phyloP scores from a whole-genome alignment of 2,329 filamentous ascomycete genomes.

The Zasmidium angulare region DNA sequence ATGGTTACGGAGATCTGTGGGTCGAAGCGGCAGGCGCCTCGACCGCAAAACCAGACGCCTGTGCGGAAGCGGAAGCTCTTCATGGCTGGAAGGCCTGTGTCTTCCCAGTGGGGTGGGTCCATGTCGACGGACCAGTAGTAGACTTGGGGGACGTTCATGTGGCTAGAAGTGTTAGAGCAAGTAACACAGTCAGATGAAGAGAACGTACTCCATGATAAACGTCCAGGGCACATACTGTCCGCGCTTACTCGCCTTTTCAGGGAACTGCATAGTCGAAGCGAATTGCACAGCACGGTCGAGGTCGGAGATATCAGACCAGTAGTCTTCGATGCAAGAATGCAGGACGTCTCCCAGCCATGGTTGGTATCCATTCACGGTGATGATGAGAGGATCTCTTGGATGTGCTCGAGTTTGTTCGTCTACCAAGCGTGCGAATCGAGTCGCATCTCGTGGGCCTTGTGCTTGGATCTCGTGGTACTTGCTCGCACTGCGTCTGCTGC shows the following conservation, averaged over 20 bases:
- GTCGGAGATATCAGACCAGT: slow-evolving; percentile 34
- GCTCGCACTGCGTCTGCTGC: slow-evolving; percentile 28
- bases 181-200: neutral
- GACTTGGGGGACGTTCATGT: slow-evolving; percentile 41
- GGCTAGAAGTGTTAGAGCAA: slow-evolving; percentile 10
- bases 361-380: slow-evolving; percentile 37
- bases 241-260: slow-evolving; percentile 33
- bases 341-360: slow-evolving; percentile 38
- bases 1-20: slow-evolving; percentile 33
- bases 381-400: slow-evolving; percentile 33
- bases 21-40: slow-evolving; percentile 34
- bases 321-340: slow-evolving; percentile 34
- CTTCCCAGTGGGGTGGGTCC: slow-evolving; percentile 28
- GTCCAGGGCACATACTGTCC: slow-evolving; percentile 36
- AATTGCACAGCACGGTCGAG: slow-evolving; percentile 38
- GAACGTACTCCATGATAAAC: slow-evolving; percentile 34
- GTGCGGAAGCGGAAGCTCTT: slow-evolving; percentile 36
- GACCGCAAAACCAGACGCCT: slow-evolving; percentile 38
- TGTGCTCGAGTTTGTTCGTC: slow-evolving; percentile 32
- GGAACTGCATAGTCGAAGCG: slow-evolving; percentile 36
- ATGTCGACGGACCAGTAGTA: slow-evolving; percentile 39
- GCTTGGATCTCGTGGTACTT: slow-evolving; percentile 31
- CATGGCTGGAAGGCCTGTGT: slow-evolving; percentile 28
- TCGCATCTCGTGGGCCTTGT: slow-evolving; percentile 28
- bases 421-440: slow-evolving; percentile 33